phyloP scores from a whole-genome alignment of 805 yeast genomes.

The Spathaspora girioi region DNA sequence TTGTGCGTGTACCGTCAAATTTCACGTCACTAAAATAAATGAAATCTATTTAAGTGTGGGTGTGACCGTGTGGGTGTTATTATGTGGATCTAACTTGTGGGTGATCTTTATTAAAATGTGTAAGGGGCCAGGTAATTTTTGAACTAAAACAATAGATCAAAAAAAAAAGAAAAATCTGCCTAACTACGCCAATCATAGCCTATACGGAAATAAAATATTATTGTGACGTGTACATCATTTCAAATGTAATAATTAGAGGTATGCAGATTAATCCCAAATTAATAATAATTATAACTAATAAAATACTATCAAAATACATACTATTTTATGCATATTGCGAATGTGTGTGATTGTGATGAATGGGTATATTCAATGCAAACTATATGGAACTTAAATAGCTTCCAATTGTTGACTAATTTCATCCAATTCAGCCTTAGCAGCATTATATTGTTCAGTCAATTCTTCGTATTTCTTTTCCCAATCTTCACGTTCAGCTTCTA shows the following conservation, averaged over 20 bases:
- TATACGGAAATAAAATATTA: not conserved
- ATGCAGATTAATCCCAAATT: not conserved
- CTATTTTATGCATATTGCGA: not conserved
- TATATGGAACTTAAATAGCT: conserved; percentile 48
- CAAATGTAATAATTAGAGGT: not conserved
- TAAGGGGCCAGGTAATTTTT: not conserved
- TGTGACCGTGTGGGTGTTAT: not conserved
- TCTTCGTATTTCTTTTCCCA: conserved; percentile 91
- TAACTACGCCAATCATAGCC: not conserved
- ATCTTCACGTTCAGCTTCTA: conserved; percentile 88
- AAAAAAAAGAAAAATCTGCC: not conserved
- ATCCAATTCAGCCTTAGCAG: conserved; percentile 90
- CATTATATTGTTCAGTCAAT: conserved; percentile 71
- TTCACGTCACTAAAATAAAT: not conserved
- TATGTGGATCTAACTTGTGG: not conserved
- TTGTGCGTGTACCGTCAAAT: conserved; percentile 1
- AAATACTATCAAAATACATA: not conserved
- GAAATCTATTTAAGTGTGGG: not conserved
- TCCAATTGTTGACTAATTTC: conserved; percentile 96
- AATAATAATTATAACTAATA: not conserved
- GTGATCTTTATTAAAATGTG: not conserved
- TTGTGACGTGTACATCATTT: too few species aligned
- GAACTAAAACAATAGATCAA: not conserved
- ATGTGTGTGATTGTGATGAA: not conserved
- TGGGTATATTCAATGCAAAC: not conserved